Evolutionary conservation across 2,329 filamentous ascomycete species (phyloP).

Genomic region (Epichloe scottii): DNA sequence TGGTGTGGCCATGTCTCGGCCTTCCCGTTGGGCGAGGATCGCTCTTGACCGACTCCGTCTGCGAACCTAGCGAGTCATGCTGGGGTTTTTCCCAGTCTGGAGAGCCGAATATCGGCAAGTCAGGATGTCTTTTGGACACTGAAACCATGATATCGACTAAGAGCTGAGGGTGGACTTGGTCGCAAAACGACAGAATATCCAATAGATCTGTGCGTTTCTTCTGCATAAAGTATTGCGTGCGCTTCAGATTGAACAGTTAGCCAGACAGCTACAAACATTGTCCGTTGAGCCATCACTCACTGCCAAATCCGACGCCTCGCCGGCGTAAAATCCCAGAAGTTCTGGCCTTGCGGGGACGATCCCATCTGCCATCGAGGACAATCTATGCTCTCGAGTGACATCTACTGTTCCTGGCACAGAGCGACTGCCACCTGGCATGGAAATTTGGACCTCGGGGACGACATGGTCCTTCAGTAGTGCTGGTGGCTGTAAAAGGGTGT

Average conservation of each 20-base stretch:
- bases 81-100: slow-evolving; percentile 25
- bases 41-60: not conserved
- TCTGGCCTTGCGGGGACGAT: slow-evolving; percentile 22
- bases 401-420: slow-evolving; percentile 14
- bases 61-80: slow-evolving; percentile 4
- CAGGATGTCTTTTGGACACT: slow-evolving; percentile 28
- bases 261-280: not conserved
- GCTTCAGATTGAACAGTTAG: slow-evolving; percentile 13
- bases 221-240: slow-evolving; percentile 25
- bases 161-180: slow-evolving; percentile 28
- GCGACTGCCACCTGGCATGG: slow-evolving; percentile 4
- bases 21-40: slow-evolving; percentile 10
- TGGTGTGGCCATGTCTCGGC: slow-evolving; percentile 19
- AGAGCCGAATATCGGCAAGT: slow-evolving; percentile 29
- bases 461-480: not conserved
- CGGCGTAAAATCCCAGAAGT: slow-evolving; percentile 26
- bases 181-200: slow-evolving; percentile 27
- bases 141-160: slow-evolving; percentile 29
- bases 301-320: slow-evolving; percentile 19
- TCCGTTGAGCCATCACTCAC: slow-evolving; percentile 15
- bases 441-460: not conserved
- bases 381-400: slow-evolving; percentile 17
- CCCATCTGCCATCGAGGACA: slow-evolving; percentile 20
- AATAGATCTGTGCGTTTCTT: slow-evolving; percentile 26
- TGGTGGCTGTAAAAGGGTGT: not conserved